phyloP scores from a whole-genome alignment of 2,329 filamentous ascomycete genomes.

The Ophiostoma piceae region DNA sequence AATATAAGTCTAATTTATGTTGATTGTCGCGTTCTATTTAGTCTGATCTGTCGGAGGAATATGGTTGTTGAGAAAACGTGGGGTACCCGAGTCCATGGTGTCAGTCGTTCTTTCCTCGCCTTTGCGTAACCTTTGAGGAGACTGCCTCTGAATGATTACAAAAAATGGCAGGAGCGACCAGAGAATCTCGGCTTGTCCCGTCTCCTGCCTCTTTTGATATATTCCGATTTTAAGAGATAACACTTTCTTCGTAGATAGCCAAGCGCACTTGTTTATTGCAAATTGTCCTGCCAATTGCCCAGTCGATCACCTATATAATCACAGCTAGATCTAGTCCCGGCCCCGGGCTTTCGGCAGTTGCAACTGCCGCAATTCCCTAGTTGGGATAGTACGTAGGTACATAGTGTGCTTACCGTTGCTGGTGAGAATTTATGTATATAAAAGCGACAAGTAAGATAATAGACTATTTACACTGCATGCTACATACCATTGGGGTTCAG shows the following conservation, averaged over 20 bases:
- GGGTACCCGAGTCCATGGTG: slow-evolving; percentile 1
- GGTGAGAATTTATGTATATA: too few relatives aligned
- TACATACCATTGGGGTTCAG: neutral
- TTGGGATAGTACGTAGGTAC: neutral
- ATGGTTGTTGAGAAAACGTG: neutral
- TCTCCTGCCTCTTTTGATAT: neutral
- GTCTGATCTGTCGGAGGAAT: neutral
- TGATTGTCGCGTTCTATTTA: neutral
- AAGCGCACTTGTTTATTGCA: neutral
- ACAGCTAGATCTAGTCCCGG: neutral
- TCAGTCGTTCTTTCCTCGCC: slow-evolving; percentile 1
- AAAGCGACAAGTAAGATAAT: neutral
- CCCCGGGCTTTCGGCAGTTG: slow-evolving; percentile 22
- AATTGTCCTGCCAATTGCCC: neutral
- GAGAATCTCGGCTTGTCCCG: neutral
- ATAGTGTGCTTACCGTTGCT: neutral
- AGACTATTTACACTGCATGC: neutral
- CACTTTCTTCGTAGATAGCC: too few relatives aligned
- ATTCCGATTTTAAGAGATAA: neutral
- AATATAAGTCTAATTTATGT: neutral
- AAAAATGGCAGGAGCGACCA: neutral
- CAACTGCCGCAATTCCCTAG: slow-evolving; percentile 20
- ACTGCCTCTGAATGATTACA: neutral
- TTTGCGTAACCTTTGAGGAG: neutral
- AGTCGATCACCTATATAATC: neutral